A percentile compares a stretch with the other conserved stretches of the same genome.
Evolutionary conservation across 1,284 basidiomycete species (phyloP).

Genomic region (Gymnopus androsaceus): DNA sequence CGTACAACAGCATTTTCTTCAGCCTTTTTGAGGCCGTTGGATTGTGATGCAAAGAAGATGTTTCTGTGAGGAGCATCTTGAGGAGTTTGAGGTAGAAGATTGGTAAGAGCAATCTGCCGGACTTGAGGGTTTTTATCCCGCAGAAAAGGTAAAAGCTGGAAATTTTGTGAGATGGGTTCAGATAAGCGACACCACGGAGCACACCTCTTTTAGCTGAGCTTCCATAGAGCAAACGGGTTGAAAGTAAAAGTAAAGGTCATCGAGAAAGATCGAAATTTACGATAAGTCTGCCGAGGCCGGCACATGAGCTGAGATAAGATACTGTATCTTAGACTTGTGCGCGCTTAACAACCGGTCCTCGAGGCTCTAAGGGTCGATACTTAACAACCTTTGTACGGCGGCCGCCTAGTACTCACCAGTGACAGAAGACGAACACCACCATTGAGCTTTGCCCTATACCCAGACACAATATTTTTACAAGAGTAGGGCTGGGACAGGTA

Average conservation of each 20-base stretch:
- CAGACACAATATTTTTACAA: too few species aligned
- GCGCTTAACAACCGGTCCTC: too few species aligned
- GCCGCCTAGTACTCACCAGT: too few species aligned
- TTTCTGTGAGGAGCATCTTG: conserved; percentile 69
- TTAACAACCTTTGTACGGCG: too few species aligned
- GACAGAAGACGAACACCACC: too few species aligned
- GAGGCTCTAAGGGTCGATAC: too few species aligned
- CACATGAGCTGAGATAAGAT: too few species aligned
- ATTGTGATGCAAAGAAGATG: conserved; percentile 71
- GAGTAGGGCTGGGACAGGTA: too few species aligned
- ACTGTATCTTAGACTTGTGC: too few species aligned
- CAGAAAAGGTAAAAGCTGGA: conserved; percentile 81
- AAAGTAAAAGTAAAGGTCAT: background rate
- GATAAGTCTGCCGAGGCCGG: too few species aligned
- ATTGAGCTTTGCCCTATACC: too few species aligned
- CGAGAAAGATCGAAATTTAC: too few species aligned
- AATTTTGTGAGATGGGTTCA: background rate
- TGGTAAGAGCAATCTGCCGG: conserved; percentile 82
- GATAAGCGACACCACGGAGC: background rate
- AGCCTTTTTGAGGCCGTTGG: conserved; percentile 55
- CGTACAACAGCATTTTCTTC: conserved; percentile 70
- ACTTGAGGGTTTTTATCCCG: conserved; percentile 87
- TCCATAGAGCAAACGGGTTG: conserved; percentile 42
- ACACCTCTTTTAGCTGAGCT: conserved; percentile 61
- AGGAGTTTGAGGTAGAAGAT: conserved; percentile 80